These are phyloP conservation scores for Aschersonia sp. DNA, from an alignment of 2,329 filamentous ascomycete genomes.

Conservation along the genomic window DNA sequence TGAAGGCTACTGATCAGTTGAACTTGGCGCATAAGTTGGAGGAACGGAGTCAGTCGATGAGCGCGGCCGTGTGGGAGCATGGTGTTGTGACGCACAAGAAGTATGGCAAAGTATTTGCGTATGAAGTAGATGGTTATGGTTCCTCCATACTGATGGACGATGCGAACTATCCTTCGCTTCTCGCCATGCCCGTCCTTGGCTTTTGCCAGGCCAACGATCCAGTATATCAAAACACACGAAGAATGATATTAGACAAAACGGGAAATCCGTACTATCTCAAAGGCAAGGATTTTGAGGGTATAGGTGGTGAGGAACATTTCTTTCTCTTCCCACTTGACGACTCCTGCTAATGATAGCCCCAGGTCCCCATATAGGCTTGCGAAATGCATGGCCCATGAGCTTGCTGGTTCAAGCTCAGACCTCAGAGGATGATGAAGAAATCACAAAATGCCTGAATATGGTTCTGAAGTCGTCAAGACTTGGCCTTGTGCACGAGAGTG, in stretches of 20 bases:
- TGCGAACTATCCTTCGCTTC: slow-evolving; percentile 69
- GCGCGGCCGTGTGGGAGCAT: slow-evolving; percentile 68
- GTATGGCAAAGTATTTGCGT: slow-evolving; percentile 70
- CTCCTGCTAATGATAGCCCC: slow-evolving; percentile 4
- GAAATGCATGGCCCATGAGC: slow-evolving; percentile 95
- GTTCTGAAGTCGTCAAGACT: slow-evolving; percentile 64
- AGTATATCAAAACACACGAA: slow-evolving; percentile 78
- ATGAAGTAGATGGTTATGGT: slow-evolving; percentile 78
- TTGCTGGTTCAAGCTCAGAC: slow-evolving; percentile 85
- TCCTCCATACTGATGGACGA: slow-evolving; percentile 78
- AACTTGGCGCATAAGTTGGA: slow-evolving; percentile 40
- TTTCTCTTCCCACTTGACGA: not conserved
- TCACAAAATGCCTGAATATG: slow-evolving; percentile 52
- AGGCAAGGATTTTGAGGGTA: slow-evolving; percentile 66
- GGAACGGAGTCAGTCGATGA: slow-evolving; percentile 45
- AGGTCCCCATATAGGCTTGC: slow-evolving; percentile 61
- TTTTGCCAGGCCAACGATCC: slow-evolving; percentile 51
- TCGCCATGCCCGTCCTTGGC: slow-evolving; percentile 65
- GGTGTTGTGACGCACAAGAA: slow-evolving; percentile 63
- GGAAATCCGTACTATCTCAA: slow-evolving; percentile 83
- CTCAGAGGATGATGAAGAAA: slow-evolving; percentile 69
- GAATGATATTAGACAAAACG: slow-evolving; percentile 52
- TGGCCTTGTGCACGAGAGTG: slow-evolving; percentile 81
- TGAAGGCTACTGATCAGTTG: slow-evolving; percentile 44
- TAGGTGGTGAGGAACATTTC: slow-evolving; percentile 52